Base-by-base conservation (phyloP, 2,329 filamentous ascomycete genomes). In the Colletotrichum lupini region DNA sequence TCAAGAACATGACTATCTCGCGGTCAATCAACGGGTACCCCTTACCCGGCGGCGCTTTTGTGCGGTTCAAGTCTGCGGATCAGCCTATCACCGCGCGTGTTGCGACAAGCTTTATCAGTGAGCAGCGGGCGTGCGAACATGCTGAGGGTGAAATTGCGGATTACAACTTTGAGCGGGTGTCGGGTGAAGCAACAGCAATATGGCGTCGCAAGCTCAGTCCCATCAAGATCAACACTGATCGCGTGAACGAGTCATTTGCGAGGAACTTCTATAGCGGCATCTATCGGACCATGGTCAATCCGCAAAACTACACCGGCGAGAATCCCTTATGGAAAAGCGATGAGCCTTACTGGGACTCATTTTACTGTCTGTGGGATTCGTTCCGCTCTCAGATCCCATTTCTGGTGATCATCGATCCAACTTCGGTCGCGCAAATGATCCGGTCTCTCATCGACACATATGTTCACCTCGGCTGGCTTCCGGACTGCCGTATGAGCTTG, bases 361-460 rank as follows among this genome's bases (percentile, higher is more conserved):
- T 92, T 76, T 95, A 95, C 80, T 94, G 92, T 76, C 91, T 94
- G 5, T 94, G 92, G 92, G 92, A 94, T 77, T 89, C 88, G 0
- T 94, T 92, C 75, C 86, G 92, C 26, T 91, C 89, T 46, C 92
- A 93, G 71, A 88, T 94, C 60, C 92, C 92, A 0, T 87, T 95
- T 24, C 83, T 95, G 35, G 93, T 91, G 0, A 84, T 95, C 26
- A 73, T 93, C 1, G 93, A 95, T 76, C 92, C 93, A 0, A 74
- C 82, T 0, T 88, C 90, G 1, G 89, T 94, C 65, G 88, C 91
- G 0, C 82, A 88, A 68, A 93, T 95, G 89, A 85, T 95, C 12
- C 87, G 92, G 26, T 93, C 91, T 68, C 83, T 95, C 37, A 89
- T 95, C 22, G 92, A 94, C 72, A 94, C 89, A 1, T 95, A 94